These are phyloP conservation scores for Curvularia sp. DNA, from an alignment of 2,329 filamentous ascomycete species.

Conservation along the genomic window DNA sequence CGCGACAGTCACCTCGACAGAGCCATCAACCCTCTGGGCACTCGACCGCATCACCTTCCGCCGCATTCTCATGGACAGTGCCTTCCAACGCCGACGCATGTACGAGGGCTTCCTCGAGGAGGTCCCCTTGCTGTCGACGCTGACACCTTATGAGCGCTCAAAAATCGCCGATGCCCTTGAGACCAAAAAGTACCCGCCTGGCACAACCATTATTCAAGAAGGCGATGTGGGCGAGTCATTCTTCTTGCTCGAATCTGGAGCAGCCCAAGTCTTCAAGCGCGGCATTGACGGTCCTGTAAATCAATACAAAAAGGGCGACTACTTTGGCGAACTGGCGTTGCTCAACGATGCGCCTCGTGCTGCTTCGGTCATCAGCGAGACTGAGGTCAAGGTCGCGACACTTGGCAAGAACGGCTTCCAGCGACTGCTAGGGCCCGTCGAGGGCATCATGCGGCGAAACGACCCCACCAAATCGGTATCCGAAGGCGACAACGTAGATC, in stretches of 20 bases:
- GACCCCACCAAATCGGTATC: constrained; percentile 58
- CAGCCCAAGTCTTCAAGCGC: constrained; percentile 86
- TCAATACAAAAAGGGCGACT: constrained; percentile 88
- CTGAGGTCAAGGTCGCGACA: constrained; percentile 90
- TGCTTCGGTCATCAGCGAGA: constrained; percentile 82
- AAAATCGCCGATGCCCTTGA: constrained; percentile 98
- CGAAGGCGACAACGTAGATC: constrained; percentile 65
- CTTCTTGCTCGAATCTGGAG: constrained; percentile 86
- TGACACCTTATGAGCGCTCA: constrained; percentile 91
- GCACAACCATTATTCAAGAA: constrained; percentile 85
- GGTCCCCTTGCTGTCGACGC: constrained; percentile 80
- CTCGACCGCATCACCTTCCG: constrained; percentile 96
- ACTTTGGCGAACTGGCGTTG: constrained; percentile 94
- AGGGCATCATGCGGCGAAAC: constrained; percentile 89
- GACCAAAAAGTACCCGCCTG: constrained; percentile 81
- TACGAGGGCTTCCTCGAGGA: constrained; percentile 97
- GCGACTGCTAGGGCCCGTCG: constrained; percentile 87
- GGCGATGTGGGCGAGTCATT: constrained; percentile 92
- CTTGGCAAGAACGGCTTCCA: constrained; percentile 96
- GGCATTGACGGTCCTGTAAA: constrained; percentile 75
- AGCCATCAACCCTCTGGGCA: constrained; percentile 87
- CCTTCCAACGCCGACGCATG: constrained; percentile 93
- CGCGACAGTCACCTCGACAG: constrained; percentile 87
- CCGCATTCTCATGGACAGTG: constrained; percentile 97
- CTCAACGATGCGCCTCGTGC: constrained; percentile 93